Base-by-base conservation (phyloP, 2,329 filamentous ascomycete genomes). In the Claviceps quebecensis region DNA sequence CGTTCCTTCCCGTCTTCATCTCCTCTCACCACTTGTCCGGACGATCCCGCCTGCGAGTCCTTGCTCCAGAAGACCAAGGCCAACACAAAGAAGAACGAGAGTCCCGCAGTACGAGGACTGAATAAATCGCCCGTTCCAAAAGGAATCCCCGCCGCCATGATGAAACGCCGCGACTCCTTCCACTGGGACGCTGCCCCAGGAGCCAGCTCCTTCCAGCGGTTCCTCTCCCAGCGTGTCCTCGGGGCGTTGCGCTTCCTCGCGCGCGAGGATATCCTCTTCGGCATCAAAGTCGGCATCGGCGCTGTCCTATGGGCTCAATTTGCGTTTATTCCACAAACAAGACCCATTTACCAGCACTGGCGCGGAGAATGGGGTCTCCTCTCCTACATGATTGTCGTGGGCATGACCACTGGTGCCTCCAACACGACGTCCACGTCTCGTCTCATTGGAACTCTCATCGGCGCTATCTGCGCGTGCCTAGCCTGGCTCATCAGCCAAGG, bases 371-470 rank as follows among this genome's bases (percentile, higher is more conserved):
- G 93, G 93, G 93, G 93, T 22, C 74, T 98, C 2, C 67, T 98
- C 51, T 95, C 89, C 0, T 97, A 95, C 71, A 97, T 97, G 91
- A 82, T 97, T 62, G 93, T 98, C 23, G 95, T 90, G 63, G 89
- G 87, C 39, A 97, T 96, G 89, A 98, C 91, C 0, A 91, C 96
- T 22, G 93, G 93, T 29, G 89, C 93, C 7, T 87, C 89, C 23
- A 98, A 97, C 65, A 95, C 91, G 1, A 96, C 91, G 0, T 90
- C 89, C 4, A 81, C 83, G 61, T 82, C 90, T 47, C 83, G 93
- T 58, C 91, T 97, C 63, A 73, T 87, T 8, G 93, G 91, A 52
- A 98, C 91, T 1, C 74, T 88, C 37, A 73, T 94, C 39, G 93
- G 93, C 17, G 89, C 88, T 6, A 63, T 76, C 1, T 83, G 83